phyloP scores from a whole-genome alignment of 1,284 basidiomycete genomes.

The Puccinia horiana region DNA sequence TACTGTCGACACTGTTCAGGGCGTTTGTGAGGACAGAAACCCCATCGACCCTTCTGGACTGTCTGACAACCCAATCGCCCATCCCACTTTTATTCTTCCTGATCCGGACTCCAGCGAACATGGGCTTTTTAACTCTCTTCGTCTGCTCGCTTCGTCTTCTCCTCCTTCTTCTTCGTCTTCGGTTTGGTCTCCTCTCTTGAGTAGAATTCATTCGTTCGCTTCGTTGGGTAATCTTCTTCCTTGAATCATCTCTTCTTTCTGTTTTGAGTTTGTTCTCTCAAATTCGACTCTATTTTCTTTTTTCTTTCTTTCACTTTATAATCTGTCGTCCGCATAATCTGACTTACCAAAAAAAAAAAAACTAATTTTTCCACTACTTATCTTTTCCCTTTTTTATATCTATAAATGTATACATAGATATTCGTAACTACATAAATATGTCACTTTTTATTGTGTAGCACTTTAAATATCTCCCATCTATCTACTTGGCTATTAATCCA shows the following conservation, averaged over 20 bases:
- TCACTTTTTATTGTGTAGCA: too few relatives aligned
- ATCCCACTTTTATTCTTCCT: conserved; percentile 16
- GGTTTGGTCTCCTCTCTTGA: conserved; percentile 13
- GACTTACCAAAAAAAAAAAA: too few relatives aligned
- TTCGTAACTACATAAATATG: too few relatives aligned
- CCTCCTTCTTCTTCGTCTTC: background rate
- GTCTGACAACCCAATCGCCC: background rate
- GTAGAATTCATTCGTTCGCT: background rate
- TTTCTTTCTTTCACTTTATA: background rate
- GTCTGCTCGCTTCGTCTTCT: background rate
- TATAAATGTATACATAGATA: too few relatives aligned
- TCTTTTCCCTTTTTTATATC: too few relatives aligned
- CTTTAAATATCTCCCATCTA: too few relatives aligned
- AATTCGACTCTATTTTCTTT: background rate
- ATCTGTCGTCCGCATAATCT: background rate
- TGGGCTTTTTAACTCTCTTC: background rate
- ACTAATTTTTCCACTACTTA: too few relatives aligned
- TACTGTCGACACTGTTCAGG: too few relatives aligned
- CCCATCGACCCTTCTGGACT: background rate
- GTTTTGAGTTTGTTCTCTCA: background rate
- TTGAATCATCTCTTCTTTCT: background rate
- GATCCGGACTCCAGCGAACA: background rate
- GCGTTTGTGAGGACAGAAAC: background rate
- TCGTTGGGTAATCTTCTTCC: background rate
- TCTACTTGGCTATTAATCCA: too few relatives aligned